These are phyloP conservation scores for Blastomyces percursus DNA, from an alignment of 2,329 filamentous ascomycete genomes.

Conservation along the genomic window DNA sequence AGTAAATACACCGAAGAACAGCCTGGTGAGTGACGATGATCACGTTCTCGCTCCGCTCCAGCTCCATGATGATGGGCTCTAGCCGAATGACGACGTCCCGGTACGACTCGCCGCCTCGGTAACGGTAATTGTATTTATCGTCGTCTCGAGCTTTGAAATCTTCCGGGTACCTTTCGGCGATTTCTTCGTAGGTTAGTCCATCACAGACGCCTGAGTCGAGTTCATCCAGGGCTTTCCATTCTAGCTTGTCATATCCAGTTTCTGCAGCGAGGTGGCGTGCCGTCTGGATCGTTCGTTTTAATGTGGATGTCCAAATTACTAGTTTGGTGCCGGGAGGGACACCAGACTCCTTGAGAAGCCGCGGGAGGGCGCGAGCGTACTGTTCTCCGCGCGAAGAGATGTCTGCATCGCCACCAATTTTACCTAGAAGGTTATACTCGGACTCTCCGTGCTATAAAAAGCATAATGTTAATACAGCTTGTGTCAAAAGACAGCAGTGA, in stretches of 20 bases:
- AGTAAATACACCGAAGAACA: conserved; percentile 91
- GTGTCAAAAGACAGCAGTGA: background rate
- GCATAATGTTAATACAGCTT: conserved; percentile 15
- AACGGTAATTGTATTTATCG: conserved; percentile 99
- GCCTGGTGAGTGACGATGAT: conserved; percentile 97
- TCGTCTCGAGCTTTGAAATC: conserved; percentile 93
- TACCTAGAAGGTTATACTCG: conserved; percentile 75
- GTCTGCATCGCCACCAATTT: conserved; percentile 85
- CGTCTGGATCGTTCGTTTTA: conserved; percentile 81
- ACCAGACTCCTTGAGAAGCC: conserved; percentile 73
- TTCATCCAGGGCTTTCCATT: conserved; percentile 98
- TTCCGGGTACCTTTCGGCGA: conserved; percentile 80
- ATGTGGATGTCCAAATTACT: conserved; percentile 64
- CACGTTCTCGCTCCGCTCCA: conserved; percentile 92
- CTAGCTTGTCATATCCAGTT: conserved; percentile 71
- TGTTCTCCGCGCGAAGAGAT: conserved; percentile 77
- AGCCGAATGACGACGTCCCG: conserved; percentile 95
- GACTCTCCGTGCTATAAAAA: conserved; percentile 74
- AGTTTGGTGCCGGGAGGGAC: conserved; percentile 56
- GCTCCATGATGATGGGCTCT: conserved; percentile 98
- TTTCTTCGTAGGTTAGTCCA: conserved; percentile 90
- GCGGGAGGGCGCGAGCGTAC: conserved; percentile 76
- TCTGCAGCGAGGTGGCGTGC: conserved; percentile 67
- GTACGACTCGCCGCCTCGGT: conserved; percentile 90
- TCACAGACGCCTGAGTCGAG: conserved; percentile 95